Evolutionary conservation across 192 early-diverging fungal species (phyloP).

Genomic region (Backusella tarrabulga): DNA sequence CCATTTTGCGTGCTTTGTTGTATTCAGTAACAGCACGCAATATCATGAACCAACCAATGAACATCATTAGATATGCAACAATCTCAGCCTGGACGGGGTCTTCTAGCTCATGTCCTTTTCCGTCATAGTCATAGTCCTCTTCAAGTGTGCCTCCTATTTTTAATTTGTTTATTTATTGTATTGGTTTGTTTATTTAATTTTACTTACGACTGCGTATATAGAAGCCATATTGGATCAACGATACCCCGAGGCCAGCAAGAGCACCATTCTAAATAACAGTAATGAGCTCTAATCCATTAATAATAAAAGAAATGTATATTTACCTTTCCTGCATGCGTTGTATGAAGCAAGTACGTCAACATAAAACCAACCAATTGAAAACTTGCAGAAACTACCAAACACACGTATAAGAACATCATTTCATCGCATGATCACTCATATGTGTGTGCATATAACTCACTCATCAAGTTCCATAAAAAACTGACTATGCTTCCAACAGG

Average conservation of each 20-base stretch:
- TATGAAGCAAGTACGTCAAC: constrained; percentile 84
- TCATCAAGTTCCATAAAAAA: constrained; percentile 76
- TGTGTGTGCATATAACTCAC: background rate
- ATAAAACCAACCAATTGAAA: constrained; percentile 85
- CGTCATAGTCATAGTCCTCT: constrained; percentile 28
- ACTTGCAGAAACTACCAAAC: constrained; percentile 59
- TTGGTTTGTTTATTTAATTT: background rate
- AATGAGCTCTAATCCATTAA: background rate
- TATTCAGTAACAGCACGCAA: constrained; percentile 68
- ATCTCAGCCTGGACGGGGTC: constrained; percentile 8
- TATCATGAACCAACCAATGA: constrained; percentile 70
- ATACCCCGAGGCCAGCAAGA: constrained; percentile 72
- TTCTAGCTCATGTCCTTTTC: constrained; percentile 12
- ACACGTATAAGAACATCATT: background rate
- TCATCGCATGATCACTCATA: background rate
- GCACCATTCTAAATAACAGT: constrained; percentile 53
- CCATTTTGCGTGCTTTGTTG: constrained; percentile 61
- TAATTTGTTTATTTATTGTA: background rate
- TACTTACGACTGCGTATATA: constrained; percentile 51
- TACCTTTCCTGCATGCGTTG: constrained; percentile 77
- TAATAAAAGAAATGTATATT: background rate
- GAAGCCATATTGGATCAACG: constrained; percentile 72
- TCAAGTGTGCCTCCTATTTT: constrained; percentile 31
- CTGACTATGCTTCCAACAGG: constrained; percentile 76
- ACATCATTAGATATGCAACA: constrained; percentile 69